Evolutionary conservation across 2,329 filamentous ascomycete species (phyloP).

Genomic region (Colletotrichum musae): DNA sequence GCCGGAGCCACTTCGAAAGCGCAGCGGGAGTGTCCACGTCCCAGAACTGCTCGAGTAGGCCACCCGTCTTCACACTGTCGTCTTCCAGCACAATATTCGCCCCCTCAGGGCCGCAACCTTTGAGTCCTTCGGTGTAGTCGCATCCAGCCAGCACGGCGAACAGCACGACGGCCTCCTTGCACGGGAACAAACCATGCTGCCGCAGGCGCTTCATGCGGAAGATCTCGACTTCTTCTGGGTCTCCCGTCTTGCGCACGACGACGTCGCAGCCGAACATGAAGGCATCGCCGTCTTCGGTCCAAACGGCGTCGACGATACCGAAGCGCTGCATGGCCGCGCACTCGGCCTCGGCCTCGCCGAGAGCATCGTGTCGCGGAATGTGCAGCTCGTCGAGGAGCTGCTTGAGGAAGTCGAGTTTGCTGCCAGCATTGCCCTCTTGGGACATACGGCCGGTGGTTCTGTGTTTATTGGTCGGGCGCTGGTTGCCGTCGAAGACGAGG

Average conservation of each 20-base stretch:
- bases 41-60: not conserved
- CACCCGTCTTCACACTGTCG: no score
- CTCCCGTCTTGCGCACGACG: constrained; percentile 44
- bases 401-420: no score
- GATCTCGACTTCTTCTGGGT: constrained; percentile 36
- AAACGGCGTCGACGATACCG: constrained; percentile 63
- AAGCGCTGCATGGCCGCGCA: constrained; percentile 59
- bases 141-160: constrained; percentile 46
- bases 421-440: no score
- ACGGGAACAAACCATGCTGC: constrained; percentile 19
- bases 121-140: constrained; percentile 44
- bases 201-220: constrained; percentile 34
- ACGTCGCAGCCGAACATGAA: constrained; percentile 63
- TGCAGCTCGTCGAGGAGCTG: constrained; percentile 53
- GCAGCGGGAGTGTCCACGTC: not conserved
- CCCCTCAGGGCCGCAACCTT: not conserved
- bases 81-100: not conserved
- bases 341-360: constrained; percentile 63
- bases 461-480: no score
- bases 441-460: no score
- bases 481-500: constrained; percentile 68
- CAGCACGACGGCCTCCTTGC: constrained; percentile 43
- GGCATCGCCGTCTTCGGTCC: constrained; percentile 61
- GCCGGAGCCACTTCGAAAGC: not conserved
- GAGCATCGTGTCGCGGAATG: constrained; percentile 59